Percentiles rank a stretch among this genome's conserved stretches.
Evolutionary conservation across 2,329 filamentous ascomycete species (phyloP).

Genomic region (Karstenula rhodostoma): DNA sequence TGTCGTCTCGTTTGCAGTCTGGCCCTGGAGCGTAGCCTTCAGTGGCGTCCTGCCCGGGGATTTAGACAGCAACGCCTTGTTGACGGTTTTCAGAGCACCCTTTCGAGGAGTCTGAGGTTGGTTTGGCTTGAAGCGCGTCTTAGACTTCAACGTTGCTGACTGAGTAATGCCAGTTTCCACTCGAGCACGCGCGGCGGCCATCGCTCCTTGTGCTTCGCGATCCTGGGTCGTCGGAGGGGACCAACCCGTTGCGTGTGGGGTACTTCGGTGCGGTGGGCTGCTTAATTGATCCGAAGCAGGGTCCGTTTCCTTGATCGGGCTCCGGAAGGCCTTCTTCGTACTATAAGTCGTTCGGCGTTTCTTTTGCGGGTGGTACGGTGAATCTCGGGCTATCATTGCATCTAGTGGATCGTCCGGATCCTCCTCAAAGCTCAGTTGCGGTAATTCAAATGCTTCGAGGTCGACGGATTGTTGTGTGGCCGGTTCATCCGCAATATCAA

Average conservation of each 20-base stretch:
- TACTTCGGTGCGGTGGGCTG: slow-evolving; percentile 26
- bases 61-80: slow-evolving; percentile 32
- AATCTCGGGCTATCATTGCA: slow-evolving; percentile 32
- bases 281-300: slow-evolving; percentile 21
- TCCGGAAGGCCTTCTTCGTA: slow-evolving; percentile 29
- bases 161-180: slow-evolving; percentile 28
- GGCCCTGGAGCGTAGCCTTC: slow-evolving; percentile 15
- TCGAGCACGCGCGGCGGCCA: slow-evolving; percentile 36
- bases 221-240: slow-evolving; percentile 33
- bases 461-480: slow-evolving; percentile 41
- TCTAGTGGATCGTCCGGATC: slow-evolving; percentile 46
- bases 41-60: slow-evolving; percentile 28
- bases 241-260: slow-evolving; percentile 26
- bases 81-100: slow-evolving; percentile 40
- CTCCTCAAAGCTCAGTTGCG: slow-evolving; percentile 41
- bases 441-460: slow-evolving; percentile 44
- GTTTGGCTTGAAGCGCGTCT: slow-evolving; percentile 21
- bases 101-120: slow-evolving; percentile 32
- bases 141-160: slow-evolving; percentile 35
- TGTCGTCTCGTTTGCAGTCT: slow-evolving; percentile 4
- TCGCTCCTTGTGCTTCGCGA: slow-evolving; percentile 47
- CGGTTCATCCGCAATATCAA: slow-evolving; percentile 48
- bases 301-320: slow-evolving; percentile 25
- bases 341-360: slow-evolving; percentile 40
- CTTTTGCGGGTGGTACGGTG: slow-evolving; percentile 39